These are phyloP conservation scores for Penicillium tannophilum DNA, from an alignment of 495 filamentous ascomycete genomes.

Conservation along the genomic window DNA sequence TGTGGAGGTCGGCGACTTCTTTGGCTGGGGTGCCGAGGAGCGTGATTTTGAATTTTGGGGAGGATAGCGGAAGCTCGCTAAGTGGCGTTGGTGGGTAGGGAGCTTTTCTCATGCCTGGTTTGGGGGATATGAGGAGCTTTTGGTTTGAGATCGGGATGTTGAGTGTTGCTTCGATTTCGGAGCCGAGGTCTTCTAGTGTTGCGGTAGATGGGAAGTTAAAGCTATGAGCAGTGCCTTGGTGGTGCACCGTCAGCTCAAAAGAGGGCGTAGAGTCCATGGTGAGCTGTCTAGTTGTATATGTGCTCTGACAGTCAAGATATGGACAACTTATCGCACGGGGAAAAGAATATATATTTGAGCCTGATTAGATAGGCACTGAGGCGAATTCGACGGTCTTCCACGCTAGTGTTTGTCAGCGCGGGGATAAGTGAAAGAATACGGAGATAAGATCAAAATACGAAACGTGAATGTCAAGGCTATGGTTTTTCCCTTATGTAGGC, in stretches of 20 bases:
- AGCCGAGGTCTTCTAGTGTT: conserved; percentile 69
- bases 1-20: conserved; percentile 43
- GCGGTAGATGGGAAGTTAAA: conserved; percentile 68
- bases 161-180: conserved; percentile 53
- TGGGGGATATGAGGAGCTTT: conserved; percentile 72
- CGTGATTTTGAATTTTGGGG: conserved; percentile 46
- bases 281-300: background rate
- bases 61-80: conserved; percentile 47
- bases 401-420: background rate
- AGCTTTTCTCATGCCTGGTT: conserved; percentile 66
- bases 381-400: background rate
- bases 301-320: background rate
- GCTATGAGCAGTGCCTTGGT: conserved; percentile 71
- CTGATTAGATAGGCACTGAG: background rate
- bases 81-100: conserved; percentile 55
- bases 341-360: background rate
- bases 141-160: conserved; percentile 69
- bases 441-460: background rate
- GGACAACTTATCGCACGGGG: background rate
- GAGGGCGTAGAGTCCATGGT: conserved; percentile 14
- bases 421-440: background rate
- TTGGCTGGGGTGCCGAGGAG: conserved; percentile 40
- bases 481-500: no score
- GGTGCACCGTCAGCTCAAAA: conserved; percentile 53
- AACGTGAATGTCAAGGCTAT: no score